phyloP scores from a whole-genome alignment of 75 land plant species.

The Pinus taeda region DNA sequence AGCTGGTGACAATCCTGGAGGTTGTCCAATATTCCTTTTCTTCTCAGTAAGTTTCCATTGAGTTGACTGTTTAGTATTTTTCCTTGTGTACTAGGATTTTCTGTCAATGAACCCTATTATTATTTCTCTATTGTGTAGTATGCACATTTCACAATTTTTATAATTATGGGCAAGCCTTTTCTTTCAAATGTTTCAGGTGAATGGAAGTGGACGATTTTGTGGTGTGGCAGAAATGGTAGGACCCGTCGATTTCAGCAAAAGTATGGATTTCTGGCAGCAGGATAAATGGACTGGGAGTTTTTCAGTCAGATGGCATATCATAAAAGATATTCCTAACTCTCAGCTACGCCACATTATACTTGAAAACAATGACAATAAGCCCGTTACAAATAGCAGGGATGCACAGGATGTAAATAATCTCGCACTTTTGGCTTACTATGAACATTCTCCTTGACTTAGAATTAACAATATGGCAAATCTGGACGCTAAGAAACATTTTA shows the following conservation, averaged over 20 bases:
- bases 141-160: background rate
- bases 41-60: slow-evolving; percentile 38
- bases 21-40: slow-evolving; percentile 44
- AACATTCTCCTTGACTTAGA: background rate
- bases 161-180: background rate
- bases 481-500: background rate
- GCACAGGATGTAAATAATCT: slow-evolving; percentile 61
- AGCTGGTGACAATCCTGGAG: slow-evolving; percentile 14
- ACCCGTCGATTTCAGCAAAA: slow-evolving; percentile 77
- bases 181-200: slow-evolving; percentile 47
- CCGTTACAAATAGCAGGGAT: slow-evolving; percentile 86
- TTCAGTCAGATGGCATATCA: slow-evolving; percentile 82
- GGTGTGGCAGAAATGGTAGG: slow-evolving; percentile 93
- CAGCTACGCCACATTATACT: slow-evolving; percentile 77
- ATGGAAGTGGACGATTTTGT: slow-evolving; percentile 86
- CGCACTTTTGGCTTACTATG: background rate
- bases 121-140: background rate
- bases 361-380: slow-evolving; percentile 83
- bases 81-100: background rate
- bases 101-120: background rate
- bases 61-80: background rate
- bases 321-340: slow-evolving; percentile 84
- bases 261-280: slow-evolving; percentile 88
- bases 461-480: background rate
- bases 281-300: slow-evolving; percentile 91